phyloP scores from a whole-genome alignment of 352 stramenopile species.

The Phytophthora cactorum region DNA sequence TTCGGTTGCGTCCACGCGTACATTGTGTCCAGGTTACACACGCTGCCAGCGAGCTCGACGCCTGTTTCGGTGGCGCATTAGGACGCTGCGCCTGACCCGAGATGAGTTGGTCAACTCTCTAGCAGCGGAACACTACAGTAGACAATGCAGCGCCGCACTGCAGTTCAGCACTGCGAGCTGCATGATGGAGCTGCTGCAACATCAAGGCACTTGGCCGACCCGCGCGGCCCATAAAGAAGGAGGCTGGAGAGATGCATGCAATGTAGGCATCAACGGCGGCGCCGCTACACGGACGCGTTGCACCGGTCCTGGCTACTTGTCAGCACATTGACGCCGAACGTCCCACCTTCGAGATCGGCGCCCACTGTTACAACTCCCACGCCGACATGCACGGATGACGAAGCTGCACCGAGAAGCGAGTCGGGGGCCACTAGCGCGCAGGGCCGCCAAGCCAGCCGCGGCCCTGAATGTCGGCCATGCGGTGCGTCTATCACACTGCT shows the following conservation, averaged over 20 bases:
- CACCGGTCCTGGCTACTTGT: conserved; percentile 20
- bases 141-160: no score
- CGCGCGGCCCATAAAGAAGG: no score
- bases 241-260: neutral
- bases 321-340: conserved; percentile 20
- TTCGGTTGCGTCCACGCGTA: conserved; percentile 14
- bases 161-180: no score
- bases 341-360: conserved; percentile 7
- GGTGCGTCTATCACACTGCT: neutral
- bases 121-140: no score
- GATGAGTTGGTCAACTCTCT: no score
- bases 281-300: conserved; percentile 2
- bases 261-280: neutral
- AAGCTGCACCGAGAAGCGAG: conserved; percentile 22
- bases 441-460: conserved; percentile 1
- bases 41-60: conserved; percentile 11
- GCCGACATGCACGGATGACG: conserved; percentile 18
- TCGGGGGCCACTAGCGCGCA: conserved; percentile 3
- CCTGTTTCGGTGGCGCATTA: conserved; percentile 24
- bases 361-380: conserved; percentile 10
- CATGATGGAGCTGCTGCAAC: no score
- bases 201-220: no score
- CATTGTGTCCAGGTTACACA: conserved; percentile 9
- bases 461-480: conserved; percentile 19
- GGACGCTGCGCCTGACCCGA: neutral